Evolutionary conservation across 2,329 filamentous ascomycete species (phyloP), one percentile per base, ranked within the genome.

Genomic region (Microcera coccophila): DNA sequence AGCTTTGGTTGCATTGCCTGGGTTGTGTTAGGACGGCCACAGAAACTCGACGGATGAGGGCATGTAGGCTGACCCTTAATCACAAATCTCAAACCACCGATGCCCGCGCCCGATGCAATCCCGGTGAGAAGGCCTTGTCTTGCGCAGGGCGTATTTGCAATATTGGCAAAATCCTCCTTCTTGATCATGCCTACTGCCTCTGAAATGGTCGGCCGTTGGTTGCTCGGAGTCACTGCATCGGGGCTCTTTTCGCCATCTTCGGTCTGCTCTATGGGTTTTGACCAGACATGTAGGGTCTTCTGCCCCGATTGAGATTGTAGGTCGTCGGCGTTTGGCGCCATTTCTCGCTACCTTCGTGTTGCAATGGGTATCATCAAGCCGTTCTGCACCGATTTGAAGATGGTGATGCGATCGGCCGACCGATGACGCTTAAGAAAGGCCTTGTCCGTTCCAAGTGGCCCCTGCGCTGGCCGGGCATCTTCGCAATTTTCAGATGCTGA

Each of bases 91-190:
- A 90, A 58, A 45, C 82, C 84, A 41, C 90, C 91, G 22, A 88
- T 67, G 4, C 78, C 85, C 49, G 89, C 86, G 3, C 88, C 93
- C 3, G 80, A 76, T 1, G 81, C 85, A 57, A 98, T 94, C 18
- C 90, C 93, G 2, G 86, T 82, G 54, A 97, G 70, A 40, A 95
- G 73, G 2, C 87, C 84, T 61, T 95, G 85, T 48, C 90, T 76
- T 16, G 88, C 85, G 65, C 93, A 97, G 0, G 91, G 91, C 44
- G 82, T 78, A 64, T 85, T 84, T 63, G 90, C 84, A 40, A 94
- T 72, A 34, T 81, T 79, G 34, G 80, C 65, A 50, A 90, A 85
- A 58, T 91, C 87, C 29, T 83, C 73, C 29, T 74, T 61, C 48
- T 81, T 81, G 48, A 91, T 82, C 36, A 75, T 79, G 48, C 80